Percentiles rank a stretch among this genome's conserved stretches.
Conservation (phyloP, 208 protist genomes). For the Entamoeba moshkovskii region DNA sequence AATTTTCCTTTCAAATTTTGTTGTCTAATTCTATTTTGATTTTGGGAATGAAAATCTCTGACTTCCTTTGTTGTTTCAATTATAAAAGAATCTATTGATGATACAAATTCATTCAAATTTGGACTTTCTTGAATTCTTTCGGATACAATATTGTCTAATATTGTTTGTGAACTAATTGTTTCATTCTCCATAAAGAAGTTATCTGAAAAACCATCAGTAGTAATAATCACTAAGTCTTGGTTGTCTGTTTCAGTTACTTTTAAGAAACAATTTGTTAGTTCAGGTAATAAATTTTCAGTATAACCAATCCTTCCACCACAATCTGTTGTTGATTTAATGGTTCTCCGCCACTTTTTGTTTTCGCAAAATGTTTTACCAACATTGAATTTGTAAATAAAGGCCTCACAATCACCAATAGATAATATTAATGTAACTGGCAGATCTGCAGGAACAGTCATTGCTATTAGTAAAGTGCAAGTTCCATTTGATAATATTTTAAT, state of each 20-base stretch:
- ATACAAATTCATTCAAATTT: neutral
- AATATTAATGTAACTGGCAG: neutral
- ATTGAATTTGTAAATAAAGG: neutral
- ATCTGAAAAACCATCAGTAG: neutral
- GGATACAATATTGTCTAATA: neutral
- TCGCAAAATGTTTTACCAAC: neutral
- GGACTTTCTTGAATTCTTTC: neutral
- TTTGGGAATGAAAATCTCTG: neutral
- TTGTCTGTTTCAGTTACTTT: neutral
- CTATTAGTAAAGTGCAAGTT: neutral
- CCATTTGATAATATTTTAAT: neutral
- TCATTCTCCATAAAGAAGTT: neutral
- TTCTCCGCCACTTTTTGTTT: neutral
- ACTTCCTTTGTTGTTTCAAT: neutral
- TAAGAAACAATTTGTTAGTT: neutral
- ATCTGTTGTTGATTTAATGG: neutral
- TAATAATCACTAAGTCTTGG: neutral
- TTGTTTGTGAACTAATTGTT: neutral
- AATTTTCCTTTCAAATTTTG: neutral
- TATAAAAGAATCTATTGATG: neutral
- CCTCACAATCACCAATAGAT: neutral
- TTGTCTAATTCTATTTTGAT: neutral
- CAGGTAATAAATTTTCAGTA: neutral
- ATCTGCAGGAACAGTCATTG: neutral
- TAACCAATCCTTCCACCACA: neutral